phyloP scores from a whole-genome alignment of 352 stramenopile species.

The Phytophthora megakarya region DNA sequence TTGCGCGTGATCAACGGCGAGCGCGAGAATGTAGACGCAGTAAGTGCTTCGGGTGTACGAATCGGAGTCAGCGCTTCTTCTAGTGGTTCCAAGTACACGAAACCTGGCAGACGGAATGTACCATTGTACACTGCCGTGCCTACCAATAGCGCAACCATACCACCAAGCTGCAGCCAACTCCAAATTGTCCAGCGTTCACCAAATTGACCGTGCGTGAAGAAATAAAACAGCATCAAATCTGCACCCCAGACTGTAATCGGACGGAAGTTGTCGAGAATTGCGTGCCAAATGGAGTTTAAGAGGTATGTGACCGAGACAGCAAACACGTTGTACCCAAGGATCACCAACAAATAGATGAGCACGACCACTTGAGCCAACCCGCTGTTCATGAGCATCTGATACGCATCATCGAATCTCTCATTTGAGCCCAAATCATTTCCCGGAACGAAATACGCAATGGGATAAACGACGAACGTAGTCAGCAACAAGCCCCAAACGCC shows the following conservation, averaged over 20 bases:
- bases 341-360: slow-evolving; percentile 92
- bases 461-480: slow-evolving; percentile 94
- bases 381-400: slow-evolving; percentile 74
- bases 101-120: slow-evolving; percentile 75
- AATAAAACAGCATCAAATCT: slow-evolving; percentile 97
- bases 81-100: slow-evolving; percentile 77
- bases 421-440: slow-evolving; percentile 94
- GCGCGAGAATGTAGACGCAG: slow-evolving; percentile 61
- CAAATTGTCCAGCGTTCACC: slow-evolving; percentile 95
- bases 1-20: slow-evolving; percentile 83
- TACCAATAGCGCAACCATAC: slow-evolving; percentile 93
- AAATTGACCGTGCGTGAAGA: slow-evolving; percentile 90
- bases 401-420: slow-evolving; percentile 89
- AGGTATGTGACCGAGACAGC: slow-evolving; percentile 96
- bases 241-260: slow-evolving; percentile 96
- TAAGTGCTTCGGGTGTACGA: slow-evolving; percentile 57
- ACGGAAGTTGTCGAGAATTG: slow-evolving; percentile 98
- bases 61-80: slow-evolving; percentile 71
- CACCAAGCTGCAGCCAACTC: slow-evolving; percentile 94
- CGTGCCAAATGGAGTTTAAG: slow-evolving; percentile 97
- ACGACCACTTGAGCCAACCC: slow-evolving; percentile 65
- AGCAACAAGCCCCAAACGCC: slow-evolving; percentile 95
- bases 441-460: slow-evolving; percentile 90
- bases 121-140: slow-evolving; percentile 98
- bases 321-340: slow-evolving; percentile 97